Conservation (phyloP, 2,329 filamentous ascomycete genomes). For the Diaporthe longicolla region DNA sequence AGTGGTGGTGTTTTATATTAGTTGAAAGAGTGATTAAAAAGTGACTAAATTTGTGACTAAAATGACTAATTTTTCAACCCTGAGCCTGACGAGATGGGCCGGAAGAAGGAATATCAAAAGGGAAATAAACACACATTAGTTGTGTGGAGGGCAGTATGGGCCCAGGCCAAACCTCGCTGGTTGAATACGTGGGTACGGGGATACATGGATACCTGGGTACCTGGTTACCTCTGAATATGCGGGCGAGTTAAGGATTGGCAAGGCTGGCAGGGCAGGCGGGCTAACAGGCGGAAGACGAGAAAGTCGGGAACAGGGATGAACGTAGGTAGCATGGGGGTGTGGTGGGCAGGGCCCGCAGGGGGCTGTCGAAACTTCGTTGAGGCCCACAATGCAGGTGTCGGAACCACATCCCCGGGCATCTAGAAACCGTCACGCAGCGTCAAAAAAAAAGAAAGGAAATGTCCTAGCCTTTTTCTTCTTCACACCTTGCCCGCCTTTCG, state of each 20-base stretch:
- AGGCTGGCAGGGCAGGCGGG: neutral
- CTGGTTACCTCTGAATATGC: neutral
- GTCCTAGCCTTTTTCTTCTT: neutral
- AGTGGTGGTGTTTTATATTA: no score
- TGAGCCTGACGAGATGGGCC: slow-evolving; percentile 10
- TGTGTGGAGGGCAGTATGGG: slow-evolving; percentile 24
- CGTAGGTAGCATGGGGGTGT: slow-evolving; percentile 5
- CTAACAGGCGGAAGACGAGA: slow-evolving; percentile 34
- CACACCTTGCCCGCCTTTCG: neutral
- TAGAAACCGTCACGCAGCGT: slow-evolving; percentile 25
- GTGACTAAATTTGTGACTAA: no score
- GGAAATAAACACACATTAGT: slow-evolving; percentile 35
- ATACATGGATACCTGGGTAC: neutral
- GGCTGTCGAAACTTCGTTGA: slow-evolving; percentile 16
- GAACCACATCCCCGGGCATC: slow-evolving; percentile 34
- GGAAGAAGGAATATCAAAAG: neutral
- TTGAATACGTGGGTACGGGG: neutral
- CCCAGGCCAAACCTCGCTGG: slow-evolving; percentile 1
- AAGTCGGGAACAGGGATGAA: slow-evolving; percentile 32
- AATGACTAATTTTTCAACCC: no score
- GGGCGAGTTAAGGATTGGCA: slow-evolving; percentile 19
- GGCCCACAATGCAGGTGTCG: slow-evolving; percentile 23
- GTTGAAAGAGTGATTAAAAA: no score
- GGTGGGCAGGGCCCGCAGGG: slow-evolving; percentile 27
- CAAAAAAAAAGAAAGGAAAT: slow-evolving; percentile 2